These are phyloP conservation scores for Nymphaea thermarum DNA, from an alignment of 164 flowering plant genomes.

Conservation along the genomic window DNA sequence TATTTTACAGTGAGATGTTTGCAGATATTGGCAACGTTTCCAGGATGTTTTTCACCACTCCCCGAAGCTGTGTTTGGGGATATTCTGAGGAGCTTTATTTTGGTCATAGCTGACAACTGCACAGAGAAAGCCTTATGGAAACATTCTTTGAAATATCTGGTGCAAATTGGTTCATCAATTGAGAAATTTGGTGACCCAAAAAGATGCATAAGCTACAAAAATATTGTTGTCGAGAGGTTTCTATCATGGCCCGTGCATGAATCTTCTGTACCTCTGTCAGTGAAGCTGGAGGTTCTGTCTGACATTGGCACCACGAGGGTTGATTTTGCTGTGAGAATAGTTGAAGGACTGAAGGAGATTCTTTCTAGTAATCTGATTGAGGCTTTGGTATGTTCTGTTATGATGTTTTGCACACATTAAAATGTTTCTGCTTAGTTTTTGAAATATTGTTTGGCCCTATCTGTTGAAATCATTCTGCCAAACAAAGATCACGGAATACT, in stretches of 20 bases:
- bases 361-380: conserved; percentile 34
- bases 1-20: conserved; percentile 67
- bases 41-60: conserved; percentile 29
- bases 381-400: conserved; percentile 38
- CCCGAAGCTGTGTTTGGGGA: conserved; percentile 36
- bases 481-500: not conserved
- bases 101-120: conserved; percentile 25
- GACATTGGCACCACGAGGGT: conserved; percentile 40
- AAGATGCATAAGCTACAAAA: conserved; percentile 33
- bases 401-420: no score
- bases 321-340: conserved; percentile 34
- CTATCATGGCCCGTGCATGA: conserved; percentile 29
- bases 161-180: conserved; percentile 48
- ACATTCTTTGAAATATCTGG: conserved; percentile 44
- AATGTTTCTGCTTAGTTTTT: no score
- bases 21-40: conserved; percentile 61
- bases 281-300: conserved; percentile 51
- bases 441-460: not conserved
- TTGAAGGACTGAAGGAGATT: conserved; percentile 48
- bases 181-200: conserved; percentile 34
- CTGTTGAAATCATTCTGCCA: not conserved
- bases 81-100: conserved; percentile 35
- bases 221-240: conserved; percentile 47
- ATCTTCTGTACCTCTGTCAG: conserved; percentile 29
- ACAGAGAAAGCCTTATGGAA: conserved; percentile 40